These are phyloP conservation scores for Leucogyrophana mollusca DNA, from an alignment of 768 basidiomycete species.

Conservation along the genomic window DNA sequence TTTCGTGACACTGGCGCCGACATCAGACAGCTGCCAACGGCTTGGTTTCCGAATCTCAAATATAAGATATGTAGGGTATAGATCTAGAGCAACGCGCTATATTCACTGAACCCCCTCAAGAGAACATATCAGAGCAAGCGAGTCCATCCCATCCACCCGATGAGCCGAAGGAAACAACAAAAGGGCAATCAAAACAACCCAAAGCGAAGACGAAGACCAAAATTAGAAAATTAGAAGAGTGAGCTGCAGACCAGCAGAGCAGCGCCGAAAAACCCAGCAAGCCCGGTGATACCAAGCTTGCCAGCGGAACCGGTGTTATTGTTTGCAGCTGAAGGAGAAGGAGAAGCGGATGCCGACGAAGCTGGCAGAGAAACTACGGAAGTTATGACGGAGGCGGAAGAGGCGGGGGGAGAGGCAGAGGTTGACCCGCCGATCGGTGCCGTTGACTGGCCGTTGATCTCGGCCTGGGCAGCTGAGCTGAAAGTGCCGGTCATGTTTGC, in stretches of 20 bases:
- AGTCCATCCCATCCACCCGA: neutral
- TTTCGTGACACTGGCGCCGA: too few species aligned
- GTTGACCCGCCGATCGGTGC: constrained; percentile 49
- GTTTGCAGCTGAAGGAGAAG: constrained; percentile 5
- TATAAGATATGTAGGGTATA: too few species aligned
- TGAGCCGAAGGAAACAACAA: neutral
- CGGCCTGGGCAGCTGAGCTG: constrained; percentile 48
- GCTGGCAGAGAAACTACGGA: neutral
- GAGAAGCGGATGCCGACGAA: neutral
- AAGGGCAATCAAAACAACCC: neutral
- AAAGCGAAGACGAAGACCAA: too few species aligned
- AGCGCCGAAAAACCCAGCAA: constrained; percentile 19
- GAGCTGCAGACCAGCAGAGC: constrained; percentile 20
- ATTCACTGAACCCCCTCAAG: constrained; percentile 11
- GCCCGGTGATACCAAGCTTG: constrained; percentile 18
- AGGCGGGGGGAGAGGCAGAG: constrained; percentile 16
- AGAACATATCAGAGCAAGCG: neutral
- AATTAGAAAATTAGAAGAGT: constrained; percentile 14
- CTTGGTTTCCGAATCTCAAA: too few species aligned
- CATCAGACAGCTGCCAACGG: too few species aligned
- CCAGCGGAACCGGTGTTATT: constrained; percentile 13
- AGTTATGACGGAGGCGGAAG: neutral
- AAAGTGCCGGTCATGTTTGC: constrained; percentile 72
- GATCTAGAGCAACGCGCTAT: neutral
- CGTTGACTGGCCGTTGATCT: constrained; percentile 62